Percentiles rank a stretch among this genome's conserved stretches.
Evolutionary conservation across 768 basidiomycete genomes (phyloP).

Genomic region (Boletellus ananiceps): DNA sequence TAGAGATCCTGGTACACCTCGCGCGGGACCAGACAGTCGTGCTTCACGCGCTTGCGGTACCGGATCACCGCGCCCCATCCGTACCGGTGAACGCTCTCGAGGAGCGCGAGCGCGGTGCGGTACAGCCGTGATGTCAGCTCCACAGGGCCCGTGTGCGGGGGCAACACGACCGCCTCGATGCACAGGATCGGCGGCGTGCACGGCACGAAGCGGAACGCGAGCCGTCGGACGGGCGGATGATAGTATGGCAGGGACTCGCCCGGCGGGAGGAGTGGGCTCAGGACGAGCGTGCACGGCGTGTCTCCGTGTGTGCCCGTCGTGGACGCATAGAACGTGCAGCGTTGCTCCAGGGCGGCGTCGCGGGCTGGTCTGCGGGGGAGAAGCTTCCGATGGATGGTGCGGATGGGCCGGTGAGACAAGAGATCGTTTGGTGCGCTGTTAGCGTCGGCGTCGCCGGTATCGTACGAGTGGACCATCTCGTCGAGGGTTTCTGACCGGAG

Average conservation of each 20-base stretch:
- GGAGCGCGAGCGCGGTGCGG: conserved; percentile 73
- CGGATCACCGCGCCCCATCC: conserved; percentile 79
- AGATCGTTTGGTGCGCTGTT: conserved; percentile 16
- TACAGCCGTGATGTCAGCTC: conserved; percentile 64
- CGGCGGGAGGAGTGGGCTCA: conserved; percentile 52
- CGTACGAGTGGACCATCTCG: conserved; percentile 31
- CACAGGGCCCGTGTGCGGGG: conserved; percentile 33
- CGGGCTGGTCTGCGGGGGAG: conserved; percentile 76
- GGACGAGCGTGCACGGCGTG: conserved; percentile 40
- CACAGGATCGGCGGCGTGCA: conserved; percentile 21
- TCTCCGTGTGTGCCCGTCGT: conserved; percentile 17
- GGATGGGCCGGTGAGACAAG: conserved; percentile 37
- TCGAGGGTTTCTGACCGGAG: conserved; percentile 69
- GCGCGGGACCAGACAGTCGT: conserved; percentile 73
- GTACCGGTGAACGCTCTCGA: conserved; percentile 83
- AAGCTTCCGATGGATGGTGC: conserved; percentile 60
- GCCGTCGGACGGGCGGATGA: conserved; percentile 74
- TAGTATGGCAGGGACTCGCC: conserved; percentile 73
- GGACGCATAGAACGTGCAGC: conserved; percentile 65
- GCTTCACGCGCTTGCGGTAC: conserved; percentile 82
- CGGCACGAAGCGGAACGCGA: conserved; percentile 74
- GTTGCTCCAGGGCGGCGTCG: conserved; percentile 70
- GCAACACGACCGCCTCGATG: conserved; percentile 34
- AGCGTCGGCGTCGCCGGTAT: conserved; percentile 30
- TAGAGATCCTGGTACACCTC: conserved; percentile 90